Base-by-base conservation (phyloP, 306 rosid genomes). In the Leucaena leucocephala region DNA sequence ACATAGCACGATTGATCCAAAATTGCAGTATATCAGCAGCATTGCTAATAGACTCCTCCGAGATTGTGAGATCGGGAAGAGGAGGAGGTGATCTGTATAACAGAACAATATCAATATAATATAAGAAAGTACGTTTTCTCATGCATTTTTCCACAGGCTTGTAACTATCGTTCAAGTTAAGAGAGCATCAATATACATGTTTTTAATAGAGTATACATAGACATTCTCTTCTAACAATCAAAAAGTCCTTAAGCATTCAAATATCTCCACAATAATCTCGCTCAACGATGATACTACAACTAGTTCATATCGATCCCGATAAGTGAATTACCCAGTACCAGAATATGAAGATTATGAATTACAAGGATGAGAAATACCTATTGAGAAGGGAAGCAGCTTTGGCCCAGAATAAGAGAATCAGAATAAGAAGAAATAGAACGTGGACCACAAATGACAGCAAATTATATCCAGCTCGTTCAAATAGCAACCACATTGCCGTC, bases 311-410 rank as follows among this genome's bases (percentile, higher is more conserved):
- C 6, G 33, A 43, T 68, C 21, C 16, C 4, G 13, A 43, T 8
- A 19, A 57, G 63, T 21, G 13, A 57, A 57, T 21, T 21, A 16
- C 3, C 63, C 12, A 57, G 4, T 15, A 27, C 66, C 21, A 58
- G 17, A 59, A 15, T 12, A 33, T 7, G 64, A 8, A 22, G 64
- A 58, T 58, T 58, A 58, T 4, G 36, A 21, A 45, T 44, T 6
- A 12, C 19, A 66, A 27, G 59, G 21, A 78, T 40, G 39, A 39
- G 48, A 75, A 82, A 27, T 83, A 90, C 97, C 98, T 88, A 57
- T 95, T 91, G 80, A 95, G 97, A 85, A 92, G 92, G 68, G 93
- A 85, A 79, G 97, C 97, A 75, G 98, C 88, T 90, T 92, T 92
- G 72, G 94, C 97, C 98, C 98, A 95, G 70, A 89, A 76, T 65